Evolutionary conservation across 2,329 filamentous ascomycete species (phyloP), one percentile per base, ranked within the genome.

Genomic region (Drechslera avenae): DNA sequence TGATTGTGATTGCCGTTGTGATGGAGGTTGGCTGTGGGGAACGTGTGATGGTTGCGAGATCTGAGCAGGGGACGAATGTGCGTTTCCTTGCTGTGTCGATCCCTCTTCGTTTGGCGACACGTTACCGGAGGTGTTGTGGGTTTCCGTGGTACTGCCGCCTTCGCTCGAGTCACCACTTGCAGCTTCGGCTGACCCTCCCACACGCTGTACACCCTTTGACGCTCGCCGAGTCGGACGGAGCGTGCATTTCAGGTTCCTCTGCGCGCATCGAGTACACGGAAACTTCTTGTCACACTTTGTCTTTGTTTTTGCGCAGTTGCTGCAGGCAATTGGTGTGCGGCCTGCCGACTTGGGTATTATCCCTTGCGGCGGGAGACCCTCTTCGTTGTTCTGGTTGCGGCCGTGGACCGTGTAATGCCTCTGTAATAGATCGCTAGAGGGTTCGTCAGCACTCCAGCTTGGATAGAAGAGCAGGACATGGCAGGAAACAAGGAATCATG

Each of bases 271-370:
- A 59, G 74, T 78, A 68, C 79, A 81, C n/a, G 79, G 79, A 48
- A 81, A 80, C 66, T 80, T 80, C 68, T 80, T 80, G 56, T 81
- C 79, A 55, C 79, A 81, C 55, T 81, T 81, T 10, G 79, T 81
- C 71, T 81, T 81, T 3, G 78, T 81, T 64, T 81, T 81, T 8
- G 79, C 78, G 56, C 79, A 81, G 51, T 81, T 81, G 62, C 75
- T 79, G 68, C 79, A 81, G 19, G 79, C 79, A 53, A 81, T 81
- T 9, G 79, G 78, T 30, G 78, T 81, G 52, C 79, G 71, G 13
- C 78, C 78, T 12, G 79, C 78, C 2, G 78, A 79, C 58, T 80
- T 81, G 14, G 78, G 78, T 42, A 81, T 79, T 68, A 80, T 80
- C 23, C 78, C 78, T 47, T 74, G 76, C 3, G 77, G 75, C 26